Base-by-base conservation (phyloP, 768 basidiomycete genomes). In the Coprinellus aureogranulatus region DNA sequence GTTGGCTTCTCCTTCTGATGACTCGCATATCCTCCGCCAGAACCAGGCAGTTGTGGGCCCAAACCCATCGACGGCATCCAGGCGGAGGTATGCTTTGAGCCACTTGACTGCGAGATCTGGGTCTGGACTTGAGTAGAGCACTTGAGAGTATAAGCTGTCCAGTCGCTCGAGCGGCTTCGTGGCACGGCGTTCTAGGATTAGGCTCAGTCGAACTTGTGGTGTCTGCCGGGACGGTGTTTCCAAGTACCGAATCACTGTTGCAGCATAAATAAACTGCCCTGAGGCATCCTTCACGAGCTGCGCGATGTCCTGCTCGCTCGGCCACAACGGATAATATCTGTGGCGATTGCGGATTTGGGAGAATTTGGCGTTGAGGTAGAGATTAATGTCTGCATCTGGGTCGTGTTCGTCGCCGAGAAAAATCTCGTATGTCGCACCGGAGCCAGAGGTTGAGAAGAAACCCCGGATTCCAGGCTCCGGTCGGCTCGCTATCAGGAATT, bases 211-310 rank as follows among this genome's bases (percentile, higher is more conserved):
- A 18, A 57, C 57, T 10, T 30, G 40, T 37, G 63, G 63, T 28
- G 54, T 54, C 8, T 34, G 8, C 34, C 41, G n/a, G 37, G 37
- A 20, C 28, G 45, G 16, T 53, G 45, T 27, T 47, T 22, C 53
- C 11, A 64, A 31, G 44, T 42, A 64, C 5, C 51, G 53, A 8
- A 55, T 48, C 12, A 61, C 60, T 1, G 56, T 58, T 14, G 63
- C 45, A 5, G 63, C 63, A 28, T 64, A 60, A 14, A 64, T 60
- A 44, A 59, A 61, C 47, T 64, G 63, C 12, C 63, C 63, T 2
- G 62, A 63, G 3, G 55, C 11, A 11, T 50, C 20, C 18, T 8
- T 44, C 14, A 44, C 41, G 6, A 44, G 18, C 5, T 16, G 22
- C 11, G 8, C 6, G 16, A 57, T 48, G 39, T 4, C 34, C 16